A percentile compares a stretch with the other conserved stretches of the same genome.
These are phyloP conservation scores for Colletotrichum incanum DNA, from an alignment of 2,329 filamentous ascomycete genomes.

Conservation along the genomic window DNA sequence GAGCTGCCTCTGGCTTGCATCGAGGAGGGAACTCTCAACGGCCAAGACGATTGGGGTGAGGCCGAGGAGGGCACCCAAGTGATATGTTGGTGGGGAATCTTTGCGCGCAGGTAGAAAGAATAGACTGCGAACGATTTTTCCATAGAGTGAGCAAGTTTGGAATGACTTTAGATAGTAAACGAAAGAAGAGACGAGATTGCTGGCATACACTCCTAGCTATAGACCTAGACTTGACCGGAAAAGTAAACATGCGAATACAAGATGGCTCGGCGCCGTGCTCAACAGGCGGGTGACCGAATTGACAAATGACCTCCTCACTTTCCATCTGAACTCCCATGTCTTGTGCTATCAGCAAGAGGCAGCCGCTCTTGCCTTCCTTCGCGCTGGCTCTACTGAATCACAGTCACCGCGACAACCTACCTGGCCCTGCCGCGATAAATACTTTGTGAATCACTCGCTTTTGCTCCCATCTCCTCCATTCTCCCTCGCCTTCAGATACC, in stretches of 20 bases:
- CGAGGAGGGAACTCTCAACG: constrained; percentile 74
- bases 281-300: background rate
- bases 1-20: constrained; percentile 65
- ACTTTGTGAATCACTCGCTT: background rate
- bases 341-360: background rate
- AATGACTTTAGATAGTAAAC: background rate
- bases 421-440: background rate
- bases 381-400: background rate
- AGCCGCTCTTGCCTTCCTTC: background rate
- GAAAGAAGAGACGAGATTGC: background rate
- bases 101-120: constrained; percentile 48
- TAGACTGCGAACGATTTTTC: background rate
- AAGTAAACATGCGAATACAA: background rate
- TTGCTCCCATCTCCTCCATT: too few relatives aligned
- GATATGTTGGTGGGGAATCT: constrained; percentile 80
- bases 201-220: background rate
- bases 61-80: constrained; percentile 65
- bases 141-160: too few relatives aligned
- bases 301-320: background rate
- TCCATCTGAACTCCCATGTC: background rate
- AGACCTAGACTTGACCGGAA: background rate
- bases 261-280: background rate
- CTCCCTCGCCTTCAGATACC: too few relatives aligned
- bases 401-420: background rate
- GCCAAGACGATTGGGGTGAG: constrained; percentile 81